These are phyloP conservation scores for Globisporangium carolinianum DNA, from an alignment of 352 stramenopile species.

Conservation along the genomic window DNA sequence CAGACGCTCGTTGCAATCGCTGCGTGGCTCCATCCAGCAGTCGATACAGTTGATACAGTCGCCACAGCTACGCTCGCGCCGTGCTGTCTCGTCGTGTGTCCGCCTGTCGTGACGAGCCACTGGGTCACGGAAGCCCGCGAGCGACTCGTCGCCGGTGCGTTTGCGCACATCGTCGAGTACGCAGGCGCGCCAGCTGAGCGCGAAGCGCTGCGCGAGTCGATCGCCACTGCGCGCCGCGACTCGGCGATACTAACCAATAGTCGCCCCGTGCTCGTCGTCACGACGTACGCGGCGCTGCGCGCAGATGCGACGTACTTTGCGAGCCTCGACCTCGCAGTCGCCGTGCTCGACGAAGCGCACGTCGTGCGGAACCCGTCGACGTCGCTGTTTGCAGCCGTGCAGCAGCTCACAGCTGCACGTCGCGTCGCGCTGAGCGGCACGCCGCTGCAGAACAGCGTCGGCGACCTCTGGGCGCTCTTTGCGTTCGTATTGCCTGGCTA, in stretches of 20 bases:
- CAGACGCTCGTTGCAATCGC: constrained; percentile 90
- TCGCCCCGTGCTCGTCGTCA: constrained; percentile 38
- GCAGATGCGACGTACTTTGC: constrained; percentile 69
- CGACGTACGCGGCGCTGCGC: constrained; percentile 87
- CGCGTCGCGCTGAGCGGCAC: constrained; percentile 95
- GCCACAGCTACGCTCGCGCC: background rate
- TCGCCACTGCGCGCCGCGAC: background rate
- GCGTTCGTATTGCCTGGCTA: constrained; percentile 98
- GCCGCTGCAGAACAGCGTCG: constrained; percentile 96
- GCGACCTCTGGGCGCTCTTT: constrained; percentile 96
- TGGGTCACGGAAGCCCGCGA: constrained; percentile 90
- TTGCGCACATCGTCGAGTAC: constrained; percentile 76
- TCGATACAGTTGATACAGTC: constrained; percentile 9
- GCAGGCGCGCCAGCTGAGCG: constrained; percentile 45
- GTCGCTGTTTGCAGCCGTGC: constrained; percentile 77
- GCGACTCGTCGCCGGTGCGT: constrained; percentile 56
- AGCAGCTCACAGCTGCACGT: constrained; percentile 73
- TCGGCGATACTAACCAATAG: too few relatives aligned
- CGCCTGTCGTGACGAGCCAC: constrained; percentile 91
- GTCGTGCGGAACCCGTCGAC: constrained; percentile 95
- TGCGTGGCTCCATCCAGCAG: constrained; percentile 12
- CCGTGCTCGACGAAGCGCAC: constrained; percentile 97
- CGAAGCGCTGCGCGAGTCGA: constrained; percentile 19
- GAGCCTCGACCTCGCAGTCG: constrained; percentile 64
- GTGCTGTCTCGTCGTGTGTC: constrained; percentile 88